Base-by-base conservation (phyloP, 768 basidiomycete genomes). In the Austroboletus festivus region DNA sequence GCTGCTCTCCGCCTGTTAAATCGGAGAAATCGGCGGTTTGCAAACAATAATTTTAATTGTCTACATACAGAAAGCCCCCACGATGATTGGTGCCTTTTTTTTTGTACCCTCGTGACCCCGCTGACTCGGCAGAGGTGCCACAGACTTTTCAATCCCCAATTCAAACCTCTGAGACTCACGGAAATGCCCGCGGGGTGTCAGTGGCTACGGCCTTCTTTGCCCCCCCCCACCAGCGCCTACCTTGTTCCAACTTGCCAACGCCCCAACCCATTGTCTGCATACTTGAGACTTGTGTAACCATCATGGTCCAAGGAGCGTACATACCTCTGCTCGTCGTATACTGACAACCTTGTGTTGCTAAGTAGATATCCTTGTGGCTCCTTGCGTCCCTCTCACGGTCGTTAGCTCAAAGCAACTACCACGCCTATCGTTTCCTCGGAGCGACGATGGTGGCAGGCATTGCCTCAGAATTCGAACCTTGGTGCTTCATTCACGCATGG, bases 111-210 rank as follows among this genome's bases (percentile, higher is more conserved):
- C 30, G 47, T 30, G 34, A 44, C 23, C 23, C 20, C 48, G 52
- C 57, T 50, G 47, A 52, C 54, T 52, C 48, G 50, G 39, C 50
- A 43, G n/a, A 30, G 41, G 15, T 50, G 21, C 50, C 43, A 31
- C 34, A 34, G 48, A 8, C 8, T 47, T 52, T 50, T 54, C 43
- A 37, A 52, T 33, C 48, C 9, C 37, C 50, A 49, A 54, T 39
- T 39, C 49, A 35, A 33, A 43, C 35, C 38, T 51, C n/a, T n/a
- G n/a, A 39, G 16, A 47, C 35, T 10, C 52, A 44, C 56, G 57
- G 56, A 31, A 44, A 62, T 45, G 46, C 39, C 61, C 61, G 55
- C 38, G 39, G 40, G 31, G 38, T 23, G 16, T 33, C 12, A 7
- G 19, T 4, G 16, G 46, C 34, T 24, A 23, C 46, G 30, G 44